Evolutionary conservation across 805 yeast genomes (phyloP), one percentile per base, ranked within the genome.

Genomic region (Novakomyces olei): DNA sequence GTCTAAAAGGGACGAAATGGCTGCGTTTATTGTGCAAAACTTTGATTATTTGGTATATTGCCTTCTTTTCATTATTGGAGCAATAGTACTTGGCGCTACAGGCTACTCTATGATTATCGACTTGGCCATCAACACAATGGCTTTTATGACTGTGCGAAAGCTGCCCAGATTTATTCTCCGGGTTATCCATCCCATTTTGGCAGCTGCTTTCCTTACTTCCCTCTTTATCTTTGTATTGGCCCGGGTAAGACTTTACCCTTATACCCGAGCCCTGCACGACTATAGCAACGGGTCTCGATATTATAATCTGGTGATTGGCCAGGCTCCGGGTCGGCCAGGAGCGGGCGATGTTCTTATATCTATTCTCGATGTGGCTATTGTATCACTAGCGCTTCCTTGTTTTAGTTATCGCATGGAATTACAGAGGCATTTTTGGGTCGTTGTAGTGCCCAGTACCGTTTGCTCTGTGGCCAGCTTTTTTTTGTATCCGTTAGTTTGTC

Each of bases 311-410:
- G 72, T 74, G 48, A 62, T 62, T 41, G 34, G 33, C 30, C 27
- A 38, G 16, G 38, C 39, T 33, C 44, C 44, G 15, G 38, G 50
- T 15, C 43, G 47, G 64, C 88, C 91, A 1, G 92, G 92, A 0
- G 77, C 83, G 9, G 92, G 92, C 2, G 91, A 77, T 45, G 57
- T 77, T 12, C 58, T 77, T 26, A 48, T 70, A 4, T 63, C 81
- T 0, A 49, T 76, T 41, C 71, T 77, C 74, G 88, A 76, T 44
- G 63, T 74, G 5, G 67, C 80, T 2, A 77, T 77, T 49, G 81
- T 74, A 1, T 66, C 85, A 1, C 56, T 77, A 27, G 65, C 83
- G 15, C 52, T 77, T 32, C 81, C 92, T 3, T 73, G 77, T 79
- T 77, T 63, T 49, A 65, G 74, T 5, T 76, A 74, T 50, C 53